Evolutionary conservation across 257 asterid species (phyloP).

Genomic region (Thymus mandschuricus): DNA sequence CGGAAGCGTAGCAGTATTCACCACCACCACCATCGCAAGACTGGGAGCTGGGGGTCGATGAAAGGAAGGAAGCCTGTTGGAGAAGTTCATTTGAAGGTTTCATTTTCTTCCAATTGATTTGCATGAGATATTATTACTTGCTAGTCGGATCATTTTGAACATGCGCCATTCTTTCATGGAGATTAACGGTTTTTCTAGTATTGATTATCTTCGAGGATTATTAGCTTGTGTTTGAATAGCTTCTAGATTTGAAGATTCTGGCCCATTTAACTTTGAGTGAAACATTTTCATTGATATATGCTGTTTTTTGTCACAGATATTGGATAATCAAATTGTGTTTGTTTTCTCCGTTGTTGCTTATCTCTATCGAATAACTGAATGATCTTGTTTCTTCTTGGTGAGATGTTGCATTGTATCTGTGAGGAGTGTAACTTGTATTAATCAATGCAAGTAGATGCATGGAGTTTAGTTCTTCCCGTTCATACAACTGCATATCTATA

Average conservation of each 20-base stretch:
- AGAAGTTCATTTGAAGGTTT: conserved; percentile 95
- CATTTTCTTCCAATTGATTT: conserved; percentile 6
- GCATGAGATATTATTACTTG: conserved; percentile 9
- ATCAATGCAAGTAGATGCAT: background rate
- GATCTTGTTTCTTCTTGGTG: conserved; percentile 3
- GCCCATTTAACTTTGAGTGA: background rate
- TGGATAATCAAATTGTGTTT: background rate
- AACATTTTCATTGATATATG: background rate
- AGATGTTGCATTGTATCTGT: background rate
- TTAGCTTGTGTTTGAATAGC: conserved; percentile 4
- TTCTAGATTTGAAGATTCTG: conserved; percentile 10
- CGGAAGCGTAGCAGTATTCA: conserved; percentile 37
- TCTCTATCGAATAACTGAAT: background rate
- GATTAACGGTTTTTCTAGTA: background rate
- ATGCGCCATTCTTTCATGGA: background rate
- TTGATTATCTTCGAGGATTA: conserved; percentile 10
- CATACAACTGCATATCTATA: background rate
- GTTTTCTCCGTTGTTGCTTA: background rate
- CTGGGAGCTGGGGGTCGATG: conserved; percentile 35
- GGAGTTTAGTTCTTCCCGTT: conserved; percentile 10
- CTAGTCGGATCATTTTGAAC: conserved; percentile 16
- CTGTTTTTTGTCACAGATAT: background rate
- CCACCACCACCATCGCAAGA: conserved; percentile 43
- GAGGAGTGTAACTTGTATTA: conserved; percentile 9
- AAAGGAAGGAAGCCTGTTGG: conserved; percentile 72